Percentiles rank a stretch among this genome's conserved stretches.
These are phyloP conservation scores for Plasmodium inui DNA, from an alignment of 169 alveolate species.

Conservation along the genomic window DNA sequence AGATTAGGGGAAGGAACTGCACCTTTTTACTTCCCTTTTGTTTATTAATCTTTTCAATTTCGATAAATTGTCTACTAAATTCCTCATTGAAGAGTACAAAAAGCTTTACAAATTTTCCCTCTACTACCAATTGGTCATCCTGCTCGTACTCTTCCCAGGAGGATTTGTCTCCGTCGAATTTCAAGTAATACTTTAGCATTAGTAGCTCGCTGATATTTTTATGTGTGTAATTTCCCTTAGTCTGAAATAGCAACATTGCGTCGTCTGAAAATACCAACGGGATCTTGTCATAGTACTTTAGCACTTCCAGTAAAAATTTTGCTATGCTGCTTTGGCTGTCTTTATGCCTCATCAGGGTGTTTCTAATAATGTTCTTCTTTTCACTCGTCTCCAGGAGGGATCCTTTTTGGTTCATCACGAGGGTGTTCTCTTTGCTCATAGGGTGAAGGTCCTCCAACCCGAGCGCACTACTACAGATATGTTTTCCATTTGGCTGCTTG, in stretches of 20 bases:
- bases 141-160: not conserved
- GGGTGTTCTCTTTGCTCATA: not conserved
- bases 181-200: conserved; percentile 56
- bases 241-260: conserved; percentile 33
- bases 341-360: conserved; percentile 1
- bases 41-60: conserved; percentile 29
- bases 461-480: not conserved
- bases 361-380: conserved; percentile 22
- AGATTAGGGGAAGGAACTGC: not conserved
- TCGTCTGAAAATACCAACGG: conserved; percentile 29
- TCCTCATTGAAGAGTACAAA: conserved; percentile 37
- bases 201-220: conserved; percentile 46
- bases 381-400: not conserved
- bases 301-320: conserved; percentile 51
- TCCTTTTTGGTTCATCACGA: not conserved
- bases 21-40: not conserved
- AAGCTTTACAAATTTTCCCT: conserved; percentile 26
- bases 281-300: conserved; percentile 32
- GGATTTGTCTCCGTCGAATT: conserved; percentile 19
- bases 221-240: conserved; percentile 30
- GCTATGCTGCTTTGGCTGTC: conserved; percentile 22
- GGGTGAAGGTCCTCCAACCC: not conserved
- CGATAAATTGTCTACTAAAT: conserved; percentile 16
- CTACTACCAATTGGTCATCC: not conserved
- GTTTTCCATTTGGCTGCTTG: not conserved